These are phyloP conservation scores for Babesia microti DNA, from an alignment of 169 alveolate species.

Conservation along the genomic window DNA sequence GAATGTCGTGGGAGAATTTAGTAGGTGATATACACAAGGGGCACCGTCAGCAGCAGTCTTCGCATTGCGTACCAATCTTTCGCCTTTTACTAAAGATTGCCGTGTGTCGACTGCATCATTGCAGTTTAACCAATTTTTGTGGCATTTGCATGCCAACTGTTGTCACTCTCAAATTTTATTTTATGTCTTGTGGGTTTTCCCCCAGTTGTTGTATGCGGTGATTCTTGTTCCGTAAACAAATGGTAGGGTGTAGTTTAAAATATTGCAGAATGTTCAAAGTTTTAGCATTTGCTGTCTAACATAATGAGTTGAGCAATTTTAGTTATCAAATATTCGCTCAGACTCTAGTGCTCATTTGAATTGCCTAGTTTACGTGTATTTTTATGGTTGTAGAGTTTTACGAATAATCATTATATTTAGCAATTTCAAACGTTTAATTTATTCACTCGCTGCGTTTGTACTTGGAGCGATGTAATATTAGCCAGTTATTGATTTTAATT, in stretches of 20 bases:
- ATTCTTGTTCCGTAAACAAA: too few species aligned
- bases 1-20: too few species aligned
- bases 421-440: background rate
- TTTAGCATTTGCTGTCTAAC: background rate
- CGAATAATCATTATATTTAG: background rate
- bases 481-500: too few species aligned
- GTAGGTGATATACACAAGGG: too few species aligned
- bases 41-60: constrained; percentile 55
- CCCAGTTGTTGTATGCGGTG: too few species aligned
- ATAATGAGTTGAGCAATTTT: constrained; percentile 1
- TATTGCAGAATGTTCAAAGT: too few species aligned
- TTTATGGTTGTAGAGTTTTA: background rate
- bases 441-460: background rate
- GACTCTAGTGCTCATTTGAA: background rate
- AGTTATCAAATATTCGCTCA: background rate
- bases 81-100: constrained; percentile 98
- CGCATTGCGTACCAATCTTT: constrained; percentile 83
- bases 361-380: background rate
- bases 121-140: constrained; percentile 52
- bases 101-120: constrained; percentile 78
- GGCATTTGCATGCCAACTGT: constrained; percentile 53
- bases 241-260: too few species aligned
- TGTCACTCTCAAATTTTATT: background rate
- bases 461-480: too few species aligned
- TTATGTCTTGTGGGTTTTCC: constrained; percentile 2